Conservation (phyloP, 805 yeast genomes). For the Suhomyces kilbournensis region DNA sequence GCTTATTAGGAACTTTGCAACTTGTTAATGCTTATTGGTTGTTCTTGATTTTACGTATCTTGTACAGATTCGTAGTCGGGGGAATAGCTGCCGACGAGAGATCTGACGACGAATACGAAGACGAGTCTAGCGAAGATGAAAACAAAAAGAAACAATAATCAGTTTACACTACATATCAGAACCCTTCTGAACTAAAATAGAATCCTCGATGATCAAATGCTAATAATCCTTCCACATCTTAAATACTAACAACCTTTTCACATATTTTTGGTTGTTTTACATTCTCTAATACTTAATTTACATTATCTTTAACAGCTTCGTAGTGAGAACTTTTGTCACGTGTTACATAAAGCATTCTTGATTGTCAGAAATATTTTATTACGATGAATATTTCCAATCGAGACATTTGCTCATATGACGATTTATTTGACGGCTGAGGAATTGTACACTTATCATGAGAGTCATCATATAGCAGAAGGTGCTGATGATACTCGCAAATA, state of each 20-base stretch:
- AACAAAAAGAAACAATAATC: slow-evolving; percentile 15
- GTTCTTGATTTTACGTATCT: slow-evolving; percentile 72
- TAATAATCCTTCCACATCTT: background rate
- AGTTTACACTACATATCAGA: background rate
- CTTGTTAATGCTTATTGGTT: slow-evolving; percentile 88
- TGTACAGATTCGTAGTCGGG: slow-evolving; percentile 58
- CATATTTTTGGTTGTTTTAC: background rate
- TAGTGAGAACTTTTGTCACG: background rate
- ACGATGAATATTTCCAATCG: background rate
- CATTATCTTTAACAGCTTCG: background rate
- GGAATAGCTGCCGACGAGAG: slow-evolving; percentile 77
- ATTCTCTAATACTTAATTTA: background rate
- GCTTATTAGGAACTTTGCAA: slow-evolving; percentile 75
- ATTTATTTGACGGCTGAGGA: background rate
- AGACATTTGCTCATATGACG: background rate
- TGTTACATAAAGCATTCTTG: background rate
- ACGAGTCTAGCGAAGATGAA: slow-evolving; percentile 15
- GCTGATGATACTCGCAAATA: background rate
- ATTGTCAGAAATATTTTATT: background rate
- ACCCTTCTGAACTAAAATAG: background rate
- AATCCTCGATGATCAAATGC: background rate
- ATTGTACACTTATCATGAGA: background rate
- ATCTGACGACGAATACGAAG: slow-evolving; percentile 77
- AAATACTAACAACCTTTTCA: background rate
- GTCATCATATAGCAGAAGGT: background rate